phyloP scores from a whole-genome alignment of 257 asterid species.

The Orobanche coerulescens region DNA sequence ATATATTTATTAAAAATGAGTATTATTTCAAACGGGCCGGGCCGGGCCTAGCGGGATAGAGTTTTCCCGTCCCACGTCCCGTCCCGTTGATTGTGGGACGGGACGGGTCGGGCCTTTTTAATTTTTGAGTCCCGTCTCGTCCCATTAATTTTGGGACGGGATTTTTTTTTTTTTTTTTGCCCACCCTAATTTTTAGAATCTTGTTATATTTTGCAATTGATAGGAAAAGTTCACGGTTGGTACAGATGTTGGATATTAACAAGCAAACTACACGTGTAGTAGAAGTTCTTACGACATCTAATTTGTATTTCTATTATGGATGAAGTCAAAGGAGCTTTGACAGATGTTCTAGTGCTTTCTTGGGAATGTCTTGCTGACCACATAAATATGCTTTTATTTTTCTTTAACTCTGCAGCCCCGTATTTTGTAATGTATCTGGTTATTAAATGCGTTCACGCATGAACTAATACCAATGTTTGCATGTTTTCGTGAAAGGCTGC shows the following conservation, averaged over 20 bases:
- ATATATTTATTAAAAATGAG: too few relatives aligned
- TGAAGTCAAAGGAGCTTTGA: constrained; percentile 4
- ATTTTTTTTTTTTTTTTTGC: too few relatives aligned
- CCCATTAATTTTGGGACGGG: too few relatives aligned
- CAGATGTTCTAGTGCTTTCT: background rate
- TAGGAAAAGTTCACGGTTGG: background rate
- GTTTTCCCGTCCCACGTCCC: too few relatives aligned
- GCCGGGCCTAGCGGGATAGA: too few relatives aligned
- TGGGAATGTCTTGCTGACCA: background rate
- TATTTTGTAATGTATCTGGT: background rate
- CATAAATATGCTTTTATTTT: constrained; percentile 6
- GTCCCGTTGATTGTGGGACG: too few relatives aligned
- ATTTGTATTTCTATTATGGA: background rate
- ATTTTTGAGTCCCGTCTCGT: too few relatives aligned
- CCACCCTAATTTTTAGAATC: background rate
- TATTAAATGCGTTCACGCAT: background rate
- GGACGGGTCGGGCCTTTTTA: too few relatives aligned
- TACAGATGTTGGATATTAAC: constrained; percentile 10
- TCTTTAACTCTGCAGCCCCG: too few relatives aligned
- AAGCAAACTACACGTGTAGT: background rate
- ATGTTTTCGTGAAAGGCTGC: background rate
- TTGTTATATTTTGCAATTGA: background rate
- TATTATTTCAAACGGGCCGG: too few relatives aligned
- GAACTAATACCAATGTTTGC: background rate
- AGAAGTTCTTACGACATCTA: background rate